Percentiles rank a stretch among this genome's conserved stretches.
Evolutionary conservation across 2,329 filamentous ascomycete species (phyloP).

Genomic region (Aspergillus ochraceus): DNA sequence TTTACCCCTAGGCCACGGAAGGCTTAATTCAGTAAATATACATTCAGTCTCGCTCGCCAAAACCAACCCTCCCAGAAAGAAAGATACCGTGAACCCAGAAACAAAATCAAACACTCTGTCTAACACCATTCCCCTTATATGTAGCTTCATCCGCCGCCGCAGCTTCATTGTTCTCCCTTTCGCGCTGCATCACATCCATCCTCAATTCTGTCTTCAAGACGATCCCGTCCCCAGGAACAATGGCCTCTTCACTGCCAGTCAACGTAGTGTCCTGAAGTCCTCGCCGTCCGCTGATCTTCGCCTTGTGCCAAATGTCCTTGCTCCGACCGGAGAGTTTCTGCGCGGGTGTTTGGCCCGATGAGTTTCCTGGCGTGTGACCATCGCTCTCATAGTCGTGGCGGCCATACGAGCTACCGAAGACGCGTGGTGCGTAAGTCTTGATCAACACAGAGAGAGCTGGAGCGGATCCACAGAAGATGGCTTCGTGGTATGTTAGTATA

Average conservation of each 20-base stretch:
- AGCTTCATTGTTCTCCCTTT: background rate
- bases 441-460: background rate
- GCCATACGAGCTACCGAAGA: background rate
- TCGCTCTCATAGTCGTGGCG: background rate
- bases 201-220: background rate
- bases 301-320: background rate
- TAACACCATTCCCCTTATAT: background rate
- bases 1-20: no score
- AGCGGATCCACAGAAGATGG: background rate
- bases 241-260: background rate
- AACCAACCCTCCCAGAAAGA: no score
- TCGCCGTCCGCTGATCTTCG: background rate
- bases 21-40: no score
- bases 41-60: no score
- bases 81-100: no score
- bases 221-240: background rate
- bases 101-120: background rate
- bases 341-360: background rate
- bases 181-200: background rate
- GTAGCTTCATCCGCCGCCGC: background rate
- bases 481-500: background rate
- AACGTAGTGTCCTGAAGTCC: background rate
- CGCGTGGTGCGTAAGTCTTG: background rate
- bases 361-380: background rate
- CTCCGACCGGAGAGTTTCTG: background rate